phyloP scores from a whole-genome alignment of 805 yeast species.

The Nakazawaea molendinolei region DNA sequence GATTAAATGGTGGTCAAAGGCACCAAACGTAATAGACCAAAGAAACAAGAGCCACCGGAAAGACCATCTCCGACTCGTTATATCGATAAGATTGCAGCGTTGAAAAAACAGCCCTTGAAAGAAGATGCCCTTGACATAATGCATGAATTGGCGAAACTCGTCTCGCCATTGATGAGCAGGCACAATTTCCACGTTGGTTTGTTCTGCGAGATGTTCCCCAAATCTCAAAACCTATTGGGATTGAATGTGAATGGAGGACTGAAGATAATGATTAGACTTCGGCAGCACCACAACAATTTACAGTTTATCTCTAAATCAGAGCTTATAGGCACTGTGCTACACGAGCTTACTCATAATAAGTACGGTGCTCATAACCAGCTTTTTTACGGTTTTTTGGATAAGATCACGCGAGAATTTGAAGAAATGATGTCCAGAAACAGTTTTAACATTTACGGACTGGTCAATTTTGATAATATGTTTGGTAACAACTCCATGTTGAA shows the following conservation, averaged over 20 bases:
- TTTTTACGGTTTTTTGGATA: conserved; percentile 64
- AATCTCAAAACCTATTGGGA: conserved; percentile 58
- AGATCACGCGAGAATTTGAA: conserved; percentile 44
- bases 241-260: conserved; percentile 75
- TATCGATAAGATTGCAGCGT: conserved; percentile 33
- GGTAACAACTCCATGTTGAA: conserved; percentile 27
- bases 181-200: conserved; percentile 58
- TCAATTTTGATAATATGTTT: conserved; percentile 39
- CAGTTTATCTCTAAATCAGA: conserved; percentile 58
- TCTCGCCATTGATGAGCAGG: conserved; percentile 73
- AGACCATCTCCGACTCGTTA: conserved; percentile 26
- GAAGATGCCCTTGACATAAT: conserved; percentile 53
- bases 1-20: conserved; percentile 21
- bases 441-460: conserved; percentile 37
- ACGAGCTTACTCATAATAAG: conserved; percentile 78
- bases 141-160: conserved; percentile 61
- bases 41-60: conserved; percentile 12
- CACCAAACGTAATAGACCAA: conserved; percentile 9
- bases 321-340: conserved; percentile 77
- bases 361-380: conserved; percentile 73
- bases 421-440: conserved; percentile 36
- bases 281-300: conserved; percentile 47
- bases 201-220: conserved; percentile 80
- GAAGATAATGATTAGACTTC: conserved; percentile 63
- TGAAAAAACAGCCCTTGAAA: conserved; percentile 34